Conservation (phyloP, 129 eudicot species). For the Lactuca saligna region DNA sequence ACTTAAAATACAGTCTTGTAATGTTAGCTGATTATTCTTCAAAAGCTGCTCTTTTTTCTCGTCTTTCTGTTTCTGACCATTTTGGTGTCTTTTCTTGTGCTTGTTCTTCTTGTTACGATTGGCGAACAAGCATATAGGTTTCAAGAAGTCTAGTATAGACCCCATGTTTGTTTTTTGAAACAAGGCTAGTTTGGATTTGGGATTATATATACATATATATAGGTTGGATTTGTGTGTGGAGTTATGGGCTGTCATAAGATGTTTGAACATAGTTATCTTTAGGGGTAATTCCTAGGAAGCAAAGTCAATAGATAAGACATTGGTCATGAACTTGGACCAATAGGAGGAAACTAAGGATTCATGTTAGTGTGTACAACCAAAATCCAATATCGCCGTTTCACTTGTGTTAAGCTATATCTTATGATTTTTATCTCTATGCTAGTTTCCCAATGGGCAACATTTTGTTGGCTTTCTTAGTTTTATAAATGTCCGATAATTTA, state of each 20-base stretch:
- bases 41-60: constrained; percentile 22
- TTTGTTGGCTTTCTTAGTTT: background rate
- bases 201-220: background rate
- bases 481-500: background rate
- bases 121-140: constrained; percentile 32
- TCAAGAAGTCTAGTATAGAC: constrained; percentile 26
- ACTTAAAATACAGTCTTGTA: constrained; percentile 41
- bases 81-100: constrained; percentile 10
- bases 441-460: background rate
- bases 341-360: constrained; percentile 4
- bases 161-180: background rate
- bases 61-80: constrained; percentile 8
- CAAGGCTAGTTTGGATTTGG: constrained; percentile 9
- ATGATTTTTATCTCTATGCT: background rate
- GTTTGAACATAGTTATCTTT: constrained; percentile 1
- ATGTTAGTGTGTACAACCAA: background rate
- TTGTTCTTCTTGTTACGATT: constrained; percentile 14
- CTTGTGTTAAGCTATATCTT: constrained; percentile 17
- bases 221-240: background rate
- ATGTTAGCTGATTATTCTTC: constrained; percentile 32
- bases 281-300: constrained; percentile 8
- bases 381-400: constrained; percentile 20
- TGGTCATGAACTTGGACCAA: constrained; percentile 33
- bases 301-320: background rate
- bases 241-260: background rate